Evolutionary conservation across 805 yeast genomes (phyloP).

Genomic region (Metschnikowia reukaufii): DNA sequence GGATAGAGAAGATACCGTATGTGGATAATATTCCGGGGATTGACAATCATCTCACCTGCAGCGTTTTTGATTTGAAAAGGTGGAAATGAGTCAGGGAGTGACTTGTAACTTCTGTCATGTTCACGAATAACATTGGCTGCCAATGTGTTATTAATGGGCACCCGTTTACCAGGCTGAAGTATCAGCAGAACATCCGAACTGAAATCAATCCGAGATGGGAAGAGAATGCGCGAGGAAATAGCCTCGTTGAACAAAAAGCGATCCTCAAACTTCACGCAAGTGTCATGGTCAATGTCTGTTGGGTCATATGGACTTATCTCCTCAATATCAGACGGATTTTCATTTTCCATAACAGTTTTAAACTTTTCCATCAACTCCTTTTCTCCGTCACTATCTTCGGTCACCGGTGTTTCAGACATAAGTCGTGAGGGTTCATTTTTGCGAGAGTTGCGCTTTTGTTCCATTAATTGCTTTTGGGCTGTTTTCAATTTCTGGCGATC

Average conservation of each 20-base stretch:
- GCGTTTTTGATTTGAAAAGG: slow-evolving; percentile 23
- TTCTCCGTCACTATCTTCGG: slow-evolving; percentile 16
- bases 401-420: slow-evolving; percentile 10
- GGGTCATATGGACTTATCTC: slow-evolving; percentile 44
- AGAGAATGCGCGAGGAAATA: slow-evolving; percentile 19
- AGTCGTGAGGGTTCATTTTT: slow-evolving; percentile 5
- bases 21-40: slow-evolving; percentile 30
- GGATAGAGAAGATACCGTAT: slow-evolving; percentile 36
- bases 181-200: slow-evolving; percentile 18
- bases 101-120: slow-evolving; percentile 31
- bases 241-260: slow-evolving; percentile 36
- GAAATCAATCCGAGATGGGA: slow-evolving; percentile 15
- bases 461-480: slow-evolving; percentile 19
- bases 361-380: slow-evolving; percentile 16
- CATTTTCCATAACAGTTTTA: slow-evolving; percentile 20
- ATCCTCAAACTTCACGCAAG: slow-evolving; percentile 25
- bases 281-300: slow-evolving; percentile 33
- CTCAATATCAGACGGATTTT: slow-evolving; percentile 26
- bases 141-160: slow-evolving; percentile 30
- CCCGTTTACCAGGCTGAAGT: slow-evolving; percentile 19
- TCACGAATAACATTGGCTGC: slow-evolving; percentile 32
- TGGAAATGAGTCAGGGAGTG: slow-evolving; percentile 39
- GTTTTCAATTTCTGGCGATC: slow-evolving; percentile 15
- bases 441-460: slow-evolving; percentile 8
- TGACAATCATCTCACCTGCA: slow-evolving; percentile 19